These are phyloP conservation scores for Mycena venus DNA, from an alignment of 768 basidiomycete genomes.

Conservation along the genomic window DNA sequence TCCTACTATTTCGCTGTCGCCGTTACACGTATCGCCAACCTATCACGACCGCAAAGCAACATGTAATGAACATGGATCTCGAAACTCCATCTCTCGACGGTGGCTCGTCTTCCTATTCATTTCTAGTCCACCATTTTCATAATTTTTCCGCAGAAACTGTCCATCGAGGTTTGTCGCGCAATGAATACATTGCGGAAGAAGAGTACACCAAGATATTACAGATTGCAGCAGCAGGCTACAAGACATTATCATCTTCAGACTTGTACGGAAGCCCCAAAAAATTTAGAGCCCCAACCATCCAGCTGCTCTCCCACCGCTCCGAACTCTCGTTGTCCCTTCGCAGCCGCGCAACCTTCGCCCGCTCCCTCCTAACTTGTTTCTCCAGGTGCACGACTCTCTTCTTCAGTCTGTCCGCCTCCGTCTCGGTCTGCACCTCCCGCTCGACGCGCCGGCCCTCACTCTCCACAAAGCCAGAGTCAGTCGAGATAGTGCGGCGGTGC, in stretches of 20 bases:
- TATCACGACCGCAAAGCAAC: no score
- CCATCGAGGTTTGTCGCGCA: no score
- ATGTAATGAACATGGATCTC: no score
- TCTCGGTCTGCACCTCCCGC: conserved; percentile 12
- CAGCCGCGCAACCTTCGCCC: neutral
- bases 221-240: neutral
- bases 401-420: neutral
- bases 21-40: no score
- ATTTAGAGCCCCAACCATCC: neutral
- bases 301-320: neutral
- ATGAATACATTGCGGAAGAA: no score
- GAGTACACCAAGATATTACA: conserved; percentile 17
- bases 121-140: no score
- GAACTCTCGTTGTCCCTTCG: neutral
- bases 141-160: no score
- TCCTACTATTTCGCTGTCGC: no score
- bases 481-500: conserved; percentile 2
- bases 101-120: no score
- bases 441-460: neutral
- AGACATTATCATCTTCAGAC: neutral
- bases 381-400: neutral
- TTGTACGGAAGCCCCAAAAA: neutral
- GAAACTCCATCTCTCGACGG: no score
- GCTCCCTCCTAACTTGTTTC: neutral
- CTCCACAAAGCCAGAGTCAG: neutral